A percentile compares a stretch with the other conserved stretches of the same genome.
Evolutionary conservation across 306 rosid species (phyloP).

Genomic region (Cicer arietinum): DNA sequence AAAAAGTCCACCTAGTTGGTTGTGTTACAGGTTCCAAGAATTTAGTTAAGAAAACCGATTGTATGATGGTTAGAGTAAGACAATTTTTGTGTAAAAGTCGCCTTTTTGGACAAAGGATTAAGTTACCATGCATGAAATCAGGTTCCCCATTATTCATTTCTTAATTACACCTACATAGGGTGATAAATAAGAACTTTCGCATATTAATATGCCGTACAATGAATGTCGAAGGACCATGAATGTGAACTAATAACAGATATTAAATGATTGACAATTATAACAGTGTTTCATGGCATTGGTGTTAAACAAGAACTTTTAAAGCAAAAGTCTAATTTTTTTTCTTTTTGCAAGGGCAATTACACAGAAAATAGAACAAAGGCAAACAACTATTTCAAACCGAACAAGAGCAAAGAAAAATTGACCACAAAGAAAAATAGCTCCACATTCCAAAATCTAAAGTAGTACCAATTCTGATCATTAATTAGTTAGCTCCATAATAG

Average conservation of each 20-base stretch:
- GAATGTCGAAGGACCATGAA: neutral
- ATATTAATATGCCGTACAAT: neutral
- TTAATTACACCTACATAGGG: neutral
- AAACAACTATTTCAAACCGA: slow-evolving; percentile 40
- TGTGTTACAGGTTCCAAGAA: no score
- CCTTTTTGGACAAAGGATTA: neutral
- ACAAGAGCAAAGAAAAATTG: slow-evolving; percentile 38
- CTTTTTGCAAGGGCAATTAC: slow-evolving; percentile 18
- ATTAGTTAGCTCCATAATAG: slow-evolving; percentile 89
- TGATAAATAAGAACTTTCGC: neutral
- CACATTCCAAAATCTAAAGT: slow-evolving; percentile 29
- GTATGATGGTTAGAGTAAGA: no score
- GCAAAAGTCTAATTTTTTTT: slow-evolving; percentile 33
- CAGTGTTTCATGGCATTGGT: slow-evolving; percentile 29
- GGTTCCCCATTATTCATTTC: neutral
- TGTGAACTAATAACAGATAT: neutral
- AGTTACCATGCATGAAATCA: neutral
- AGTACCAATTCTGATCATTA: slow-evolving; percentile 46
- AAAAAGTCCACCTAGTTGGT: no score
- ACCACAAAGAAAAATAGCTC: slow-evolving; percentile 40
- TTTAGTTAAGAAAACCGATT: no score
- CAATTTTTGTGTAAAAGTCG: neutral
- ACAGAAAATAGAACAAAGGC: slow-evolving; percentile 36
- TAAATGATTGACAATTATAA: neutral
- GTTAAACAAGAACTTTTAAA: slow-evolving; percentile 9